phyloP scores from a whole-genome alignment of 2,329 filamentous ascomycete genomes.

The Seiridium unicorne region DNA sequence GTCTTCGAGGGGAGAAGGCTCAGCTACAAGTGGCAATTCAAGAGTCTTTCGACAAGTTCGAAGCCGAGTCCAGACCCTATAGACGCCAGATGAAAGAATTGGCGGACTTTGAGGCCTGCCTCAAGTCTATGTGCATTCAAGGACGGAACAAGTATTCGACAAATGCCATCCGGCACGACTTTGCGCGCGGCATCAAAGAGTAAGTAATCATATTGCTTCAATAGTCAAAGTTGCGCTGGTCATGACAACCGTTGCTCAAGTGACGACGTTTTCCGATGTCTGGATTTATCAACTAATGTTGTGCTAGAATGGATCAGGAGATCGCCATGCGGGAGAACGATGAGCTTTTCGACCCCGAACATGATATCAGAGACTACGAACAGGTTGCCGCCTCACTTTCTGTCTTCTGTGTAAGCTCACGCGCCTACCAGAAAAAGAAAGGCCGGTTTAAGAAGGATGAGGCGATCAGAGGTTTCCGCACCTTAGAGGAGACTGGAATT shows the following conservation, averaged over 20 bases:
- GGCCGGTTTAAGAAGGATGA: conserved; percentile 53
- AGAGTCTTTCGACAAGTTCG: not conserved
- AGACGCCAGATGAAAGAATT: conserved; percentile 20
- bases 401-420: conserved; percentile 64
- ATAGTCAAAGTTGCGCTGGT: too few species aligned
- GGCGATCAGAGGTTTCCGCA: conserved; percentile 45
- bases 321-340: conserved; percentile 48
- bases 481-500: conserved; percentile 55
- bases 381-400: conserved; percentile 53
- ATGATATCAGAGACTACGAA: conserved; percentile 57
- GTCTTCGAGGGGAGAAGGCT: not conserved
- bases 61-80: not conserved
- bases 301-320: conserved; percentile 51
- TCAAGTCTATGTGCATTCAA: conserved; percentile 42
- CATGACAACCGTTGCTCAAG: too few species aligned
- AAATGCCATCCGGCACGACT: conserved; percentile 54
- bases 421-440: conserved; percentile 61
- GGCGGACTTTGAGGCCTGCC: conserved; percentile 31
- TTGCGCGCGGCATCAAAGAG: conserved; percentile 49
- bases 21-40: not conserved
- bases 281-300: not conserved
- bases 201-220: conserved; percentile 37
- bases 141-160: conserved; percentile 57
- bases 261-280: not conserved
- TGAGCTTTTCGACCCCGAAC: conserved; percentile 50